These are phyloP conservation scores for Xylaria sp. DNA, from an alignment of 2,329 filamentous ascomycete species.

Conservation along the genomic window DNA sequence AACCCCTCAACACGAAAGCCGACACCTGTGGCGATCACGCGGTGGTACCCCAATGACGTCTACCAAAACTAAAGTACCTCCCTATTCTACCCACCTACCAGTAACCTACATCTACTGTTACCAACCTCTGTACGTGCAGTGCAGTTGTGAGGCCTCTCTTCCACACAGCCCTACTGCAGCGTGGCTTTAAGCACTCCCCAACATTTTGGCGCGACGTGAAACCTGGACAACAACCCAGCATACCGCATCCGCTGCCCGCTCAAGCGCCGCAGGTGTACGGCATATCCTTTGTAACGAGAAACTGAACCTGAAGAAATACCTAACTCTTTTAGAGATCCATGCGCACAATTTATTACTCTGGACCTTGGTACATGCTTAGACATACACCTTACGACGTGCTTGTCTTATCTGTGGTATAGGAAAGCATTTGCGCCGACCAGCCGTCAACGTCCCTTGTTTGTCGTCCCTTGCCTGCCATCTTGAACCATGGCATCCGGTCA, in stretches of 20 bases:
- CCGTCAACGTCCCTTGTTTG: neutral
- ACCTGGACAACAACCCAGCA: neutral
- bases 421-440: slow-evolving; percentile 1
- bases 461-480: neutral
- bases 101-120: neutral
- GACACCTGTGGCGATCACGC: slow-evolving; percentile 33
- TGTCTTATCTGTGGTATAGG: neutral
- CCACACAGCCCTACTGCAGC: slow-evolving; percentile 5
- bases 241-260: neutral
- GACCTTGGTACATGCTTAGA: neutral
- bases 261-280: slow-evolving; percentile 16
- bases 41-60: slow-evolving; percentile 46
- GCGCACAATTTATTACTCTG: neutral
- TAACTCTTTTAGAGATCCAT: neutral
- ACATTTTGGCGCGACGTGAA: slow-evolving; percentile 1
- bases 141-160: slow-evolving; percentile 44
- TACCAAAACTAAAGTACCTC: slow-evolving; percentile 9
- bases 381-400: slow-evolving; percentile 1
- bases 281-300: slow-evolving; percentile 6
- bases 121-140: neutral
- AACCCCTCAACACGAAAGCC: neutral
- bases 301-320: neutral
- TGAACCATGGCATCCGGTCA: slow-evolving; percentile 57
- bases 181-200: slow-evolving; percentile 23
- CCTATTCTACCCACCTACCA: neutral